phyloP scores from a whole-genome alignment of 257 asterid genomes.

The Cinchona pubescens region DNA sequence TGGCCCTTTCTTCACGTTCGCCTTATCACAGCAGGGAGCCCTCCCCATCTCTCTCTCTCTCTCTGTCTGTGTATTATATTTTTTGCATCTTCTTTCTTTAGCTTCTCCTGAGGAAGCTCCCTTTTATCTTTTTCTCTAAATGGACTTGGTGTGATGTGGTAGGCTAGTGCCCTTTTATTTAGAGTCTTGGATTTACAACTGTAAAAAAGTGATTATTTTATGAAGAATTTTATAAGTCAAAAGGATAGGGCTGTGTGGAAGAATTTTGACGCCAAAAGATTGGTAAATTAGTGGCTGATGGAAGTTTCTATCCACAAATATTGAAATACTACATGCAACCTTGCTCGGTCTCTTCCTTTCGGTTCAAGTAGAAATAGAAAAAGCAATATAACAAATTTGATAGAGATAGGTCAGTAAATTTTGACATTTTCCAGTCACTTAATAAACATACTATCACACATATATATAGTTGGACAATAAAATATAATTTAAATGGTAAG shows the following conservation, averaged over 20 bases:
- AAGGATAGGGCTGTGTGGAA: conserved; percentile 30
- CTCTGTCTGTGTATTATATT: conserved; percentile 17
- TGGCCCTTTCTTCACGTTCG: conserved; percentile 89
- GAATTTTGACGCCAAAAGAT: conserved; percentile 3
- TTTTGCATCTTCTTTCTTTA: conserved; percentile 13
- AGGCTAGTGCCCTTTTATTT: conserved; percentile 24
- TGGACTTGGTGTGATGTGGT: conserved; percentile 21
- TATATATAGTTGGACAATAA: too few species aligned
- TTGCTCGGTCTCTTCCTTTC: conserved; percentile 19
- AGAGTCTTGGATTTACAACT: conserved; percentile 25
- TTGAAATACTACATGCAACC: conserved; percentile 6
- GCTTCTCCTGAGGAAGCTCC: conserved; percentile 21
- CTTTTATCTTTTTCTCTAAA: conserved; percentile 1
- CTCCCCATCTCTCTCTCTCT: conserved; percentile 63
- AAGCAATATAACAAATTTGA: conserved; percentile 21
- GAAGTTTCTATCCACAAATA: conserved; percentile 22
- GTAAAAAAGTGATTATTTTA: conserved; percentile 20
- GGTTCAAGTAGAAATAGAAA: neutral
- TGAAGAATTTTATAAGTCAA: conserved; percentile 39
- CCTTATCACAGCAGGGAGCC: conserved; percentile 95
- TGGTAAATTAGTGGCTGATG: conserved; percentile 6
- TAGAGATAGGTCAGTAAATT: conserved; percentile 4
- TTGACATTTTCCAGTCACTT: neutral
- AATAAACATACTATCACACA: too few species aligned
- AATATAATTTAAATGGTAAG: too few species aligned